Evolutionary conservation across 225 moss, liverwort and hornwort species (phyloP).

Genomic region (Physcomitrellopsis africana): DNA sequence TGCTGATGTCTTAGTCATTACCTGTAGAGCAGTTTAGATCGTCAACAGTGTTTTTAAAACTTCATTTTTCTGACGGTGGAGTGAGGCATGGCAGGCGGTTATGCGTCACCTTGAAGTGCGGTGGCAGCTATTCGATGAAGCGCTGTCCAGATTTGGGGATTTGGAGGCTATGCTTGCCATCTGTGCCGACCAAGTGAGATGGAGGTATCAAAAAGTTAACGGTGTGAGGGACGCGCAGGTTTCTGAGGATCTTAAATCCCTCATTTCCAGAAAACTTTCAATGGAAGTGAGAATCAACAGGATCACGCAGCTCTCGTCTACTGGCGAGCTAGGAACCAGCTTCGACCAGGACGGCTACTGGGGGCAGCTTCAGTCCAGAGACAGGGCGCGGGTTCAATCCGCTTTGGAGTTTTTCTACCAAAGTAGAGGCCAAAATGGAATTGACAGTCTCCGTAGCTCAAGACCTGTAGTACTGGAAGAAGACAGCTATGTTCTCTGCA

Average conservation of each 20-base stretch:
- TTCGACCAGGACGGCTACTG: constrained; percentile 30
- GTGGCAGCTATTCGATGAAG: constrained; percentile 94
- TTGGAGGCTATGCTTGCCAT: constrained; percentile 93
- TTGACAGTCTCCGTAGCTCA: constrained; percentile 37
- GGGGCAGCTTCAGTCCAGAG: constrained; percentile 26
- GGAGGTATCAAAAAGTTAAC: constrained; percentile 35
- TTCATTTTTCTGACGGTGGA: constrained; percentile 32
- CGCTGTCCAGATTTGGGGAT: constrained; percentile 82
- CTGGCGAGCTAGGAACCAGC: constrained; percentile 42
- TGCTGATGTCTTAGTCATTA: too few species aligned
- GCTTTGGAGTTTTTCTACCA: constrained; percentile 45
- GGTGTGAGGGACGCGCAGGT: constrained; percentile 45
- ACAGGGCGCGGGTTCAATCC: constrained; percentile 34
- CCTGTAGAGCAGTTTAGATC: not conserved
- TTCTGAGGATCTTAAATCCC: constrained; percentile 34
- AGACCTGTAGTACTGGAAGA: constrained; percentile 48
- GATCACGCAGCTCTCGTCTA: constrained; percentile 44
- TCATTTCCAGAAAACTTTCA: constrained; percentile 53
- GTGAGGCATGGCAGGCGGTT: constrained; percentile 56
- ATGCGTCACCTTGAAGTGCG: constrained; percentile 89
- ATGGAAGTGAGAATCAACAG: constrained; percentile 58
- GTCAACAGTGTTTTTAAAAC: not conserved
- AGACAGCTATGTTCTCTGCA: constrained; percentile 46
- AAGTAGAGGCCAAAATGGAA: constrained; percentile 31
- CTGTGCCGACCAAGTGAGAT: constrained; percentile 60